Conservation (phyloP, 2,329 filamentous ascomycete species). For the Cadophora malorum region DNA sequence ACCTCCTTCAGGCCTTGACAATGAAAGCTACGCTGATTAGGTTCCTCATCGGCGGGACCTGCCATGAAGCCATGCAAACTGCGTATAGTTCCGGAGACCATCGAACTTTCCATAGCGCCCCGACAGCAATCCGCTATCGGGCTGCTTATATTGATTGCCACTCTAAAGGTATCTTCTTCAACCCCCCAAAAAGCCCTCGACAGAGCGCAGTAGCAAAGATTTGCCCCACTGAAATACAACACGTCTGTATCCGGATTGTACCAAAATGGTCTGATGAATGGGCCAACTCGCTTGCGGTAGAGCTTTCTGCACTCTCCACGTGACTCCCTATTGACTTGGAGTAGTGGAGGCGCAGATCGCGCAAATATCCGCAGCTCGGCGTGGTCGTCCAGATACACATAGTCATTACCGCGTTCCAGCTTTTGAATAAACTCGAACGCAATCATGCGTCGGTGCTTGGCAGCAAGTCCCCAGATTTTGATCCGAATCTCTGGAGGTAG, state of each 20-base stretch:
- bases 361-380: background rate
- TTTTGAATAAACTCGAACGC: background rate
- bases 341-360: background rate
- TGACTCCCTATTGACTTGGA: background rate
- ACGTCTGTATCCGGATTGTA: background rate
- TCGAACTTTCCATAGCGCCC: no score
- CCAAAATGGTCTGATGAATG: background rate
- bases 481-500: background rate
- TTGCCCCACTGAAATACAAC: background rate
- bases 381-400: background rate
- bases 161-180: background rate
- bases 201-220: background rate
- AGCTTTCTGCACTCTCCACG: background rate
- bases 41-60: background rate
- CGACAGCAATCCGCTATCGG: background rate
- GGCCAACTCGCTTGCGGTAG: background rate
- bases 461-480: conserved; percentile 2
- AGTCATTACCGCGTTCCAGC: background rate
- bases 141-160: background rate
- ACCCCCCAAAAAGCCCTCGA: background rate
- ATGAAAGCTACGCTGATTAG: background rate
- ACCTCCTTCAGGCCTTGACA: background rate
- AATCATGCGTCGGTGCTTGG: background rate
- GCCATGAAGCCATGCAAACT: background rate
- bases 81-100: background rate